Base-by-base conservation (phyloP, 2,329 filamentous ascomycete species). In the Phialemoniopsis sp. region DNA sequence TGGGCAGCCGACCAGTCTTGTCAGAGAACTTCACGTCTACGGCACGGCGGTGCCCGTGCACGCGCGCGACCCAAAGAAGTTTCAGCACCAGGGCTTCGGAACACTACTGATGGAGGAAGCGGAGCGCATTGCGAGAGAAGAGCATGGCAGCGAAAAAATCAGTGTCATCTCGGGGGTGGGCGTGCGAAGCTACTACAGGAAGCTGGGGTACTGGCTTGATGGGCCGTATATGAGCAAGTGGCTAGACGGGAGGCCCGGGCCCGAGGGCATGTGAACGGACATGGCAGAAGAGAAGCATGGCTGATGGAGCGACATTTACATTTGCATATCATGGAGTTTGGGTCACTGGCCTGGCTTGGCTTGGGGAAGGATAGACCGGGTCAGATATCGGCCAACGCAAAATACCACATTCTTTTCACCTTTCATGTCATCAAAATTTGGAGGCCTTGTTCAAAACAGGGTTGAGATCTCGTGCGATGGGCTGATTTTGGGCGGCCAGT, bases 101-200 rank as follows among this genome's bases (percentile, higher is more conserved):
- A 98, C 93, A 2, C 63, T 98, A 45, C 59, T 98, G 49, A 98
- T 98, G 94, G 91, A 97, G 57, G 91, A 97, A 66, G 94, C 93
- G 0, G 93, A 97, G 67, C 77, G 90, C 37, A 98, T 98, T 48
- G 91, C 94, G 1, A 78, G 88, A 40, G 86, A 96, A 48, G 93
- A 98, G 66, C 93, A 98, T 57, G 87, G 89, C 6, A 96, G 90
- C 52, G 76, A 76, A 44, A 98, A 98, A 73, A 89, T 98, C 40
- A 93, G 88, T 56, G 89, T 98, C 49, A 98, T 98, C 45, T 95
- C 89, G n/a, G 93, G 93, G 21, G 90, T 98, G 8, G 93, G 93
- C 12, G 94, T 97, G 14, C 76, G 93, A 56, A 94, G 88, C 56
- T 98, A 98, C 60, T 98, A 98, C 59, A 83, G 79, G 47, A 91